Conservation (phyloP, 2,329 filamentous ascomycete genomes). For the Stagonosporopsis cucurbitacearum region DNA sequence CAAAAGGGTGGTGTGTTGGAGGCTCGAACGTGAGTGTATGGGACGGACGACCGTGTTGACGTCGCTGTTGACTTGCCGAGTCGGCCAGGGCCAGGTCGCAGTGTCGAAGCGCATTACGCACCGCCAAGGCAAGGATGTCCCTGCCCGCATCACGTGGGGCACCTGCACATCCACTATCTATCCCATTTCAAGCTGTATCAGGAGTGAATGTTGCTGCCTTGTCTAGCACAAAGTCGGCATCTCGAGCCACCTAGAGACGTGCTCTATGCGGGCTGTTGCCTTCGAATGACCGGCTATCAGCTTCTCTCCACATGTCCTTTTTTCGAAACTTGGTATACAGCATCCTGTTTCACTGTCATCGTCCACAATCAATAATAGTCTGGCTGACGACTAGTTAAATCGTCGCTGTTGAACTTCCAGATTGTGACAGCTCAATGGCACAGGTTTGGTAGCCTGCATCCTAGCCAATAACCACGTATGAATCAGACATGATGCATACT, state of each 20-base stretch:
- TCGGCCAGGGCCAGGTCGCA: constrained; percentile 4
- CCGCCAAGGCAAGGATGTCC: constrained; percentile 28
- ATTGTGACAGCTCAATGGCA: neutral
- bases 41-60: neutral
- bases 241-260: neutral
- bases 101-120: constrained; percentile 26
- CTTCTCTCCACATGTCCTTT: neutral
- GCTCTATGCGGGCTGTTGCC: neutral
- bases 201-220: neutral
- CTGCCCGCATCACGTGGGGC: constrained; percentile 27
- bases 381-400: no score
- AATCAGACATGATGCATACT: neutral
- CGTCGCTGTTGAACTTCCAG: no score
- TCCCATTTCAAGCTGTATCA: neutral
- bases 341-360: neutral
- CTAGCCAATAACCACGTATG: neutral
- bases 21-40: neutral
- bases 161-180: neutral
- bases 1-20: neutral
- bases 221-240: neutral
- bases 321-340: neutral
- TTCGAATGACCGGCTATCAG: neutral
- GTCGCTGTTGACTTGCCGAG: constrained; percentile 14
- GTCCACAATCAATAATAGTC: neutral
- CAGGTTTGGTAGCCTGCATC: neutral